Conservation (phyloP, 305 asterid species). For the Fraxinus sp. region DNA sequence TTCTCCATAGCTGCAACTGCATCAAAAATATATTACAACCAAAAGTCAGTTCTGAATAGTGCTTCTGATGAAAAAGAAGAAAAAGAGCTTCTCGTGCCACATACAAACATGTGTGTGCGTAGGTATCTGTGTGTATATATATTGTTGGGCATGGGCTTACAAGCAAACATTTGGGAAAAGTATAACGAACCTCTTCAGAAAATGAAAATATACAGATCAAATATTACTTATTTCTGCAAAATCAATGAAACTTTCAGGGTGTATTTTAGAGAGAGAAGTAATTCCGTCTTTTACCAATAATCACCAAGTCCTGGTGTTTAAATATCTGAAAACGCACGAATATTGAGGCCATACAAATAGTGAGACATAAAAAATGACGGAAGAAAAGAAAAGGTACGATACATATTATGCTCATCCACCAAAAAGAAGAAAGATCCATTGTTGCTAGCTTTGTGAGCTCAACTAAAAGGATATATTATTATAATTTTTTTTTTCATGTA, state of each 20-base stretch:
- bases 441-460: background rate
- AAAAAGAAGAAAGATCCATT: background rate
- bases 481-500: background rate
- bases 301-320: background rate
- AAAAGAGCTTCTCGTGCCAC: background rate
- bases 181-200: background rate
- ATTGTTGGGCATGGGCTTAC: background rate
- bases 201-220: background rate
- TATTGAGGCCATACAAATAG: background rate
- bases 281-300: background rate
- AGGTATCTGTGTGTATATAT: background rate
- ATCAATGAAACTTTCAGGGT: background rate
- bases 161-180: background rate
- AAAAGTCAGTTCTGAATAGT: background rate
- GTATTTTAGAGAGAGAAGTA: background rate
- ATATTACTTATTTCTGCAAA: background rate
- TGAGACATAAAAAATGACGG: background rate
- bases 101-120: background rate
- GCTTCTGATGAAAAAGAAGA: background rate
- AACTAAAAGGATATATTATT: background rate
- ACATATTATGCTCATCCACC: background rate
- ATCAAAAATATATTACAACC: slow-evolving; percentile 21
- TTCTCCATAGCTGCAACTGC: slow-evolving; percentile 57
- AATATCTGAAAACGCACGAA: background rate
- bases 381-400: background rate